These are phyloP conservation scores for Thielaviopsis cerberus DNA, from an alignment of 2,329 filamentous ascomycete genomes.

Conservation along the genomic window DNA sequence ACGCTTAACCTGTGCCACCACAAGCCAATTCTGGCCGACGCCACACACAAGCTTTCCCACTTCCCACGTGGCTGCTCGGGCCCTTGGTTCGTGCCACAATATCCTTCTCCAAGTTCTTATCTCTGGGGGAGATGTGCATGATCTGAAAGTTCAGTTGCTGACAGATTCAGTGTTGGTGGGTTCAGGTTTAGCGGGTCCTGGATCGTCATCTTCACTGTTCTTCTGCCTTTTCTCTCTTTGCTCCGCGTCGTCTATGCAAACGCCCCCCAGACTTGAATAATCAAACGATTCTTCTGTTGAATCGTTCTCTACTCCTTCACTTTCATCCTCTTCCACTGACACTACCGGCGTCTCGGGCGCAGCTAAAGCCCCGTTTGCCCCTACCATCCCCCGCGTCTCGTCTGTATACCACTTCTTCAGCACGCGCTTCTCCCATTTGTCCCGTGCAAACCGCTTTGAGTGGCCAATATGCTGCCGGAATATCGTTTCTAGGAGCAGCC, in stretches of 20 bases:
- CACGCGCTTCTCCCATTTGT: constrained; percentile 25
- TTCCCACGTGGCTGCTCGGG: background rate
- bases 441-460: background rate
- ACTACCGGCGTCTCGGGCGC: constrained; percentile 55
- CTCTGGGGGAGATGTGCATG: too few species aligned
- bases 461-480: background rate
- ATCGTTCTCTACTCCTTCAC: background rate
- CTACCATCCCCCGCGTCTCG: constrained; percentile 15
- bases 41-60: too few species aligned
- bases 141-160: too few species aligned
- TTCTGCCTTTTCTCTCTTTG: too few species aligned
- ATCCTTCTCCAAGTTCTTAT: too few species aligned
- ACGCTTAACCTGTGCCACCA: background rate
- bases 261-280: background rate
- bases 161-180: too few species aligned
- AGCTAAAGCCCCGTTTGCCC: constrained; percentile 31
- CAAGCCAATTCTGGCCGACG: background rate
- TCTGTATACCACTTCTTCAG: constrained; percentile 24
- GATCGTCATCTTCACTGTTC: too few species aligned
- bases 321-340: constrained; percentile 20
- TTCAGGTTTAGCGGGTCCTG: too few species aligned
- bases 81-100: too few species aligned
- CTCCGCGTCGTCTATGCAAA: background rate
- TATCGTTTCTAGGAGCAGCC: background rate
- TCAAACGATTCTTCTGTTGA: background rate